phyloP scores from a whole-genome alignment of 1,139 yeast species.

The Saccharomyces pastorianus region DNA sequence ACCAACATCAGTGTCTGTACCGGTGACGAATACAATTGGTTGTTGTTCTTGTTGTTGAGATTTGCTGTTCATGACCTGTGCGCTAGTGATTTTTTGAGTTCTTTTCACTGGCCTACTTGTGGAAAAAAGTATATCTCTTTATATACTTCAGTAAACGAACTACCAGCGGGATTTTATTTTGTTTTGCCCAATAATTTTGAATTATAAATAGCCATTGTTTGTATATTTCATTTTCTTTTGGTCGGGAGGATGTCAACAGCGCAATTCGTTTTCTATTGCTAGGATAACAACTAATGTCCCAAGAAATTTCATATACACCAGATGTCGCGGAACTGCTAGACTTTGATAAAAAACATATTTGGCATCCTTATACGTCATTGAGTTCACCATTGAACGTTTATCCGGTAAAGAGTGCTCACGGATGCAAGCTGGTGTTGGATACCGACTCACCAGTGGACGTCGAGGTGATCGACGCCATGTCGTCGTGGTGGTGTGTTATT shows the following conservation, averaged over 20 bases:
- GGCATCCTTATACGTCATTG: constrained; percentile 34
- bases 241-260: background rate
- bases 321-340: constrained; percentile 10
- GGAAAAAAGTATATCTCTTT: background rate
- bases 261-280: background rate
- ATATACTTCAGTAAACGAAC: background rate
- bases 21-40: constrained; percentile 27
- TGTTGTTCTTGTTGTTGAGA: constrained; percentile 2
- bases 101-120: background rate
- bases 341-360: constrained; percentile 28
- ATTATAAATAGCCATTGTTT: background rate
- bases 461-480: constrained; percentile 30
- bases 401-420: constrained; percentile 27
- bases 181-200: background rate
- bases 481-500: constrained; percentile 34
- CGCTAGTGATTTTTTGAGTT: constrained; percentile 3
- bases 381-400: constrained; percentile 26
- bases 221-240: background rate
- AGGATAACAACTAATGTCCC: background rate
- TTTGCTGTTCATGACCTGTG: background rate
- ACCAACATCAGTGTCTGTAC: constrained; percentile 34
- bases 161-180: background rate
- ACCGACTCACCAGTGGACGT: constrained; percentile 8
- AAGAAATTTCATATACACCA: constrained; percentile 4
- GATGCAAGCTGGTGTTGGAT: constrained; percentile 21